These are phyloP conservation scores for Pyricularia pennisetigena DNA, from an alignment of 2,329 filamentous ascomycete species.

Conservation along the genomic window DNA sequence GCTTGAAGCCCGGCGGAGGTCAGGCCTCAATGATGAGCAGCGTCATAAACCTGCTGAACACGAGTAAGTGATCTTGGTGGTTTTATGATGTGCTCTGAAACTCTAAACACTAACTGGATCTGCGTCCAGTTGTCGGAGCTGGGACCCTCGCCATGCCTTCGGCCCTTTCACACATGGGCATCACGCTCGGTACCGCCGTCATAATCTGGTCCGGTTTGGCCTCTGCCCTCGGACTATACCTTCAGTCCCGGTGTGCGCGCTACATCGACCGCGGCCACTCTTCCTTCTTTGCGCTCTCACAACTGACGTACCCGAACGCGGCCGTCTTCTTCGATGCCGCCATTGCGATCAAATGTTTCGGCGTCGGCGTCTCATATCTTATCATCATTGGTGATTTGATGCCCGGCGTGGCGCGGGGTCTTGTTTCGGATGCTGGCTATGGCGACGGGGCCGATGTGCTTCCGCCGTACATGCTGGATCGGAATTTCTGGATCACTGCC, in stretches of 20 bases:
- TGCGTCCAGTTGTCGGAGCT: conserved; percentile 67
- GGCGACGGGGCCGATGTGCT: conserved; percentile 28
- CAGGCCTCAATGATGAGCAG: conserved; percentile 85
- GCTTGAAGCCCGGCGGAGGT: conserved; percentile 68
- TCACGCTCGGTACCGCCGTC: conserved; percentile 70
- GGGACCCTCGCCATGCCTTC: conserved; percentile 94
- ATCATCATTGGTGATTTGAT: conserved; percentile 98
- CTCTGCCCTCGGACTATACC: conserved; percentile 85
- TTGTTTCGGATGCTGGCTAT: conserved; percentile 25
- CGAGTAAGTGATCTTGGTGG: conserved; percentile 50
- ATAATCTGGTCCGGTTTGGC: conserved; percentile 88
- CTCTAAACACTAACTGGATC: neutral
- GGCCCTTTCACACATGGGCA: conserved; percentile 91
- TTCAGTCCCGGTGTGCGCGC: conserved; percentile 84
- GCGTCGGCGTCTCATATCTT: conserved; percentile 91
- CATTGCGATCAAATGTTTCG: conserved; percentile 96
- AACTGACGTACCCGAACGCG: conserved; percentile 93
- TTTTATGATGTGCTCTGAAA: neutral
- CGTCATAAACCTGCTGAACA: conserved; percentile 92
- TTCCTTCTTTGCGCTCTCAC: conserved; percentile 94
- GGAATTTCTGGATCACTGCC: conserved; percentile 94
- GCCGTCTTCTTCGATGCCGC: conserved; percentile 92
- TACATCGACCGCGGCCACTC: conserved; percentile 84
- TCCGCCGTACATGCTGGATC: conserved; percentile 69
- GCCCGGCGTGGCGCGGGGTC: conserved; percentile 84